Evolutionary conservation across 2,329 filamentous ascomycete species (phyloP), one percentile per base, ranked within the genome.

Genomic region (Trichoderma atroviride): DNA sequence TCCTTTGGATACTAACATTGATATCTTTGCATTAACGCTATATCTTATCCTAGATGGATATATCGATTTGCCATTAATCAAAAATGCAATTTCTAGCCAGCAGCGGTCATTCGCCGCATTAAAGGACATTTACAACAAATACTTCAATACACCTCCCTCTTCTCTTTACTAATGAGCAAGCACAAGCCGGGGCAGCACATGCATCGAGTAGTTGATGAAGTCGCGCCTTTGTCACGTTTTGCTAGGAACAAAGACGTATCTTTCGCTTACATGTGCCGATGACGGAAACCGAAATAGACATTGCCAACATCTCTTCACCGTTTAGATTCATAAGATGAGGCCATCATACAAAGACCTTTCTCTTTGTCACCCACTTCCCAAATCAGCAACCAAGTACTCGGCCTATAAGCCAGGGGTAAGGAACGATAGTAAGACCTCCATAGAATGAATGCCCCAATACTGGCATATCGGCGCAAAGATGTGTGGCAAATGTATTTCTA

Each of bases 371-470:
- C 33, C 16, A 14, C 50, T 29, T n/a, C 61, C 14, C 14, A 27
- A 13, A 31, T 29, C 29, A 31, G 22, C 33, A 22, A 5, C 24
- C 6, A 57, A 56, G 19, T 4, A 6, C n/a, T n/a, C n/a, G 33
- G 19, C 27, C 37, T 57, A 37, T 4, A 13, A 50, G 27, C 37
- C 63, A 66, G 53, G 55, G 55, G 33, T n/a, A 43, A 5, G 5
- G 19, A 19, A 40, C 2, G 55, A 29, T 59, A 67, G 63, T 66
- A 35, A 66, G 63, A 27, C 37, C 63, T 40, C 37, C 37, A 50
- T 66, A 59, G 19, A 50, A 56, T 29, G 40, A 7, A 47, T 11
- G n/a, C 40, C 40, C 50, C 64, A 27, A 14, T 59, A 67, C 14
- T 22, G 29, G 33, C 29, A 67, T 59, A 67, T 27, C 14, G 4